Evolutionary conservation across 2,329 filamentous ascomycete species (phyloP), one percentile per base, ranked within the genome.

Genomic region (Coniochaeta ligniaria): DNA sequence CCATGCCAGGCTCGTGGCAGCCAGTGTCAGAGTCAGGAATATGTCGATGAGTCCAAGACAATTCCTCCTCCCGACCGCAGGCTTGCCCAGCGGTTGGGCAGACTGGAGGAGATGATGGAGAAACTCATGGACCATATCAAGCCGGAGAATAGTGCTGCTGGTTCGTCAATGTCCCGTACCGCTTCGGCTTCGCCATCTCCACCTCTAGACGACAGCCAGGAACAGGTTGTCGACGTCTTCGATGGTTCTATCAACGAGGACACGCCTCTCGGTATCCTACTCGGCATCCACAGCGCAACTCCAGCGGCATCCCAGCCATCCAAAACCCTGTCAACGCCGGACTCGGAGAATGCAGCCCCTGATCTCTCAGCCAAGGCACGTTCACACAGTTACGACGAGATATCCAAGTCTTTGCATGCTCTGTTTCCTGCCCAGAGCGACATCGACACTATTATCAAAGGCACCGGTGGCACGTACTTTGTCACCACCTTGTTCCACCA

Each of bases 31-130:
- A 78, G 77, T 65, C 79, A 81, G 66, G 77, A 80, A 63, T 76
- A 75, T 61, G 68, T 70, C 5, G 75, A 80, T 33, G 72, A 75
- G 33, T 36, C 59, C 14, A 66, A 67, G 22, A 63, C 69, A 1
- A 26, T 36, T 12, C 66, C 60, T 59, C 45, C 66, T 24, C 68
- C 75, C 2, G 78, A 80, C 61, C 71, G 71, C 43, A 72, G 74
- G 35, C 65, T 80, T 4, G 69, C 74, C 0, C 76, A 79, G 63
- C 73, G 79, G 2, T 70, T 82, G 3, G 75, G 72, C 22, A 73
- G 76, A 0, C 71, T 83, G 3, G 80, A 82, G 64, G 71, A 73
- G 28, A 71, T 82, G 64, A 76, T 82, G 69, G 74, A 78, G 66
- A 73, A 71, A 60, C 66, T 82, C 0, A 74, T 79, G 57, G 72